Percentiles rank a stretch among this genome's conserved stretches.
Conservation (phyloP, 106 monocot species). For the Platanthera guangdongensis region DNA sequence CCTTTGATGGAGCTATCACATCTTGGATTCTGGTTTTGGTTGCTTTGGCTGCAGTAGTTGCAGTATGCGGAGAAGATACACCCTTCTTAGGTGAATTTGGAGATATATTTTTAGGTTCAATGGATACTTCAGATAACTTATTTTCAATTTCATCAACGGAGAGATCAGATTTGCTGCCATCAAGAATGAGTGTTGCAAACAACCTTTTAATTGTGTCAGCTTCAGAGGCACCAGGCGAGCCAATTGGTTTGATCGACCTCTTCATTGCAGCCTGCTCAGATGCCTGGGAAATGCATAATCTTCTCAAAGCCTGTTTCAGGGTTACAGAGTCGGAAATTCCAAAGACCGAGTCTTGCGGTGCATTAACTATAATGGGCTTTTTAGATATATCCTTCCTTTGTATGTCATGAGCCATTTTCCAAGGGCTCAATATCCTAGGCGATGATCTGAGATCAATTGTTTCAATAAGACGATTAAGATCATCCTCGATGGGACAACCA, state of each 20-base stretch:
- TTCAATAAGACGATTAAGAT: constrained; percentile 20
- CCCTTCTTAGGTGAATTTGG: constrained; percentile 11
- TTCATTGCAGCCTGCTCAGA: constrained; percentile 93
- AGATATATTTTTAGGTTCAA: constrained; percentile 27
- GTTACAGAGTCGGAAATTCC: constrained; percentile 56
- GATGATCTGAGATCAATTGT: constrained; percentile 23
- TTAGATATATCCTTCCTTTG: constrained; percentile 9
- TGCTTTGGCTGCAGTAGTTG: constrained; percentile 4
- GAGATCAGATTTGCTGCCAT: constrained; percentile 23
- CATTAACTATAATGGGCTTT: constrained; percentile 3
- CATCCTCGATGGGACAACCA: constrained; percentile 11
- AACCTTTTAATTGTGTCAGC: constrained; percentile 60
- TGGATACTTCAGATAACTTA: constrained; percentile 35
- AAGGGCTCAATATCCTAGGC: constrained; percentile 4
- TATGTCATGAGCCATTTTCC: constrained; percentile 1
- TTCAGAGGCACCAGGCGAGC: constrained; percentile 43
- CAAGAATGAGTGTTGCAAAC: constrained; percentile 63
- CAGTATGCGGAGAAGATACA: not conserved
- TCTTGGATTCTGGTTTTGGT: constrained; percentile 22
- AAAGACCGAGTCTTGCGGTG: constrained; percentile 16
- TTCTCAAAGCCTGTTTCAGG: constrained; percentile 79
- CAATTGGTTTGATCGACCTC: constrained; percentile 43
- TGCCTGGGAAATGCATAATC: constrained; percentile 79
- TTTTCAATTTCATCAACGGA: constrained; percentile 22
- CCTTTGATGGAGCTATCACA: constrained; percentile 4